phyloP scores from a whole-genome alignment of 495 filamentous ascomycete genomes.

The Saxophila tyrrhenica region DNA sequence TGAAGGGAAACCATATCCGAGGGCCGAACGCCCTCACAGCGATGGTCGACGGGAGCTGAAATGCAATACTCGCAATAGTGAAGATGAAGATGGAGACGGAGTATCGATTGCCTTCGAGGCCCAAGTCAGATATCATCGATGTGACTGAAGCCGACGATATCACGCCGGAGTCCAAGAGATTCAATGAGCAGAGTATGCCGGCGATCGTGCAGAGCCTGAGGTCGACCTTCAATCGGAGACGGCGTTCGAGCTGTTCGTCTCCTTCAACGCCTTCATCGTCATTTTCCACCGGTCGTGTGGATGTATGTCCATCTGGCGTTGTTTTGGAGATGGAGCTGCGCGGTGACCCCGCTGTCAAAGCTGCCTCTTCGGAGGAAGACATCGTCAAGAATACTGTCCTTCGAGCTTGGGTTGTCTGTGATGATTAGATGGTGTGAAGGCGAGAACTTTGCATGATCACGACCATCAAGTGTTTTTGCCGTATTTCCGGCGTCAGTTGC shows the following conservation, averaged over 20 bases:
- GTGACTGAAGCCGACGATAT: constrained; percentile 68
- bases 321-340: background rate
- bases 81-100: constrained; percentile 71
- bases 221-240: constrained; percentile 55
- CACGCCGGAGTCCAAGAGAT: constrained; percentile 64
- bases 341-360: background rate
- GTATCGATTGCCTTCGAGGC: constrained; percentile 53
- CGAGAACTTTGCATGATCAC: too few relatives aligned
- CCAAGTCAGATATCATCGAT: constrained; percentile 56
- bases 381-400: too few relatives aligned
- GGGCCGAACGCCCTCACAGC: constrained; percentile 59
- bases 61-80: constrained; percentile 61
- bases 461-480: too few relatives aligned
- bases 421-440: too few relatives aligned
- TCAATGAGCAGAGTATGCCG: constrained; percentile 59
- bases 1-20: constrained; percentile 53
- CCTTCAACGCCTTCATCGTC: background rate
- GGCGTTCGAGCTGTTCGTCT: constrained; percentile 14
- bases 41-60: constrained; percentile 64
- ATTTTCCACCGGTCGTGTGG: too few relatives aligned
- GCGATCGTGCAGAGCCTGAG: constrained; percentile 65
- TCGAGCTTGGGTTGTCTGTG: too few relatives aligned
- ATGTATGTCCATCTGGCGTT: background rate
- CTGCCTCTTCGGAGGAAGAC: background rate
- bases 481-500: too few relatives aligned